A percentile compares a stretch with the other conserved stretches of the same genome.
phyloP scores from a whole-genome alignment of 495 filamentous ascomycete species.

The Bacidia rubella region DNA sequence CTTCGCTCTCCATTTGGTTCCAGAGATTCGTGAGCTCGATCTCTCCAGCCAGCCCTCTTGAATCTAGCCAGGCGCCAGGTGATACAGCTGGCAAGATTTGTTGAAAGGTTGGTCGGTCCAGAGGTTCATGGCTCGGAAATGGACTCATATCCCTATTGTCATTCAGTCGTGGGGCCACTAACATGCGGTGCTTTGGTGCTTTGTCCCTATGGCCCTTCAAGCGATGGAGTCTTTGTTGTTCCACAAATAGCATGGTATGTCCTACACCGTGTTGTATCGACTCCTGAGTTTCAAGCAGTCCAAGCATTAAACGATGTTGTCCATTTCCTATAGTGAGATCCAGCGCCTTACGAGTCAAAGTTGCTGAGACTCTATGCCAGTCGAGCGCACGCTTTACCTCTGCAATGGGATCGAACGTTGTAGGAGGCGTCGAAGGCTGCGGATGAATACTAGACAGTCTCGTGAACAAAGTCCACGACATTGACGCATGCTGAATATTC shows the following conservation, averaged over 20 bases:
- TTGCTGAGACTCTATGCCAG: slow-evolving; percentile 7
- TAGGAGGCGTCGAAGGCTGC: slow-evolving; percentile 16
- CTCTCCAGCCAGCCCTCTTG: neutral
- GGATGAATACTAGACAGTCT: slow-evolving; percentile 45
- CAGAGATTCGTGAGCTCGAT: neutral
- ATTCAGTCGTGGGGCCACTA: slow-evolving; percentile 1
- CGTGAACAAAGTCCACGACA: slow-evolving; percentile 44
- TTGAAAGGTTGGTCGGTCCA: slow-evolving; percentile 28
- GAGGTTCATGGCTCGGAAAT: slow-evolving; percentile 35
- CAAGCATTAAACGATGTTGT: slow-evolving; percentile 1
- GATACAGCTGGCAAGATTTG: slow-evolving; percentile 20
- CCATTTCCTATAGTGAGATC: neutral
- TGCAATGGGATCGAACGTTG: slow-evolving; percentile 18
- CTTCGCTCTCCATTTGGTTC: neutral
- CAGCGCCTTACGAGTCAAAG: neutral
- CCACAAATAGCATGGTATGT: slow-evolving; percentile 9
- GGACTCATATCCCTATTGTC: slow-evolving; percentile 19
- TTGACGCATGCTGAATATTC: slow-evolving; percentile 45
- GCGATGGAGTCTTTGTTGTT: slow-evolving; percentile 12
- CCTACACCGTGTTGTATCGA: slow-evolving; percentile 4
- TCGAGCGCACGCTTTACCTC: slow-evolving; percentile 10
- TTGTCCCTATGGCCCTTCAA: slow-evolving; percentile 5
- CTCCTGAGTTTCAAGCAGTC: slow-evolving; percentile 3
- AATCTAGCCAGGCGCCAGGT: neutral
- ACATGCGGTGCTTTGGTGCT: slow-evolving; percentile 3